Conservation (phyloP, 2,329 filamentous ascomycete genomes). For the Aplosporella prunicola region DNA sequence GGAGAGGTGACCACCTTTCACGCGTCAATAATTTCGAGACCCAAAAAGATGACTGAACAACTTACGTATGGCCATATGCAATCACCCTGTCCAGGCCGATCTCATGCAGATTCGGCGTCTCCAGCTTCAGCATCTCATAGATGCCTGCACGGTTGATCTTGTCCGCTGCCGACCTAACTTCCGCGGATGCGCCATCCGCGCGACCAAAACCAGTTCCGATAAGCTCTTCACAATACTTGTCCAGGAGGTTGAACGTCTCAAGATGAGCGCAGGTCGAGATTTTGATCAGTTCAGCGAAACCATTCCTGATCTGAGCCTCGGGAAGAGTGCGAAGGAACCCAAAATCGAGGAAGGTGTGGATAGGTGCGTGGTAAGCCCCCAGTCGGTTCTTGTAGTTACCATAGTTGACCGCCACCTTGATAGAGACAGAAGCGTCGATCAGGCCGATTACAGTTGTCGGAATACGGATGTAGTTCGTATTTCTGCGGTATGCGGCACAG, state of each 20-base stretch:
- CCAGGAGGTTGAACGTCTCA: slow-evolving; percentile 56
- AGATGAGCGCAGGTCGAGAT: slow-evolving; percentile 62
- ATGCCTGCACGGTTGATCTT: slow-evolving; percentile 61
- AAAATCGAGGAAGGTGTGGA: slow-evolving; percentile 66
- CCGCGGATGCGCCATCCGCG: slow-evolving; percentile 43
- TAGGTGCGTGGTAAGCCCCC: slow-evolving; percentile 62
- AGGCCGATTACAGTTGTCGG: slow-evolving; percentile 67
- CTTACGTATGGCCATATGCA: slow-evolving; percentile 61
- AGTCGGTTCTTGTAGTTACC: slow-evolving; percentile 67
- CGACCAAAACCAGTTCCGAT: slow-evolving; percentile 58
- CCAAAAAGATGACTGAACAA: too few species aligned
- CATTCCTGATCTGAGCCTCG: slow-evolving; percentile 59
- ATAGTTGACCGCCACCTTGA: slow-evolving; percentile 72
- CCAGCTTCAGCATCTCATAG: slow-evolving; percentile 62
- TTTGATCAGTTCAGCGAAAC: slow-evolving; percentile 67
- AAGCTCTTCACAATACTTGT: slow-evolving; percentile 59
- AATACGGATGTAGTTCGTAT: slow-evolving; percentile 64
- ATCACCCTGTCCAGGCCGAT: slow-evolving; percentile 64
- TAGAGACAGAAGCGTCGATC: slow-evolving; percentile 65
- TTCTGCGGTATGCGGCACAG: slow-evolving; percentile 61
- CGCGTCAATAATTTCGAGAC: slow-evolving; percentile 1
- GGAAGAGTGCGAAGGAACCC: slow-evolving; percentile 61
- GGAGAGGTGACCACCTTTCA: slow-evolving; percentile 57
- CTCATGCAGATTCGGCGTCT: slow-evolving; percentile 65
- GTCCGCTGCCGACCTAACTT: slow-evolving; percentile 53